Conservation (phyloP, 1,284 basidiomycete genomes). For the Ceratobasidium sp. region DNA sequence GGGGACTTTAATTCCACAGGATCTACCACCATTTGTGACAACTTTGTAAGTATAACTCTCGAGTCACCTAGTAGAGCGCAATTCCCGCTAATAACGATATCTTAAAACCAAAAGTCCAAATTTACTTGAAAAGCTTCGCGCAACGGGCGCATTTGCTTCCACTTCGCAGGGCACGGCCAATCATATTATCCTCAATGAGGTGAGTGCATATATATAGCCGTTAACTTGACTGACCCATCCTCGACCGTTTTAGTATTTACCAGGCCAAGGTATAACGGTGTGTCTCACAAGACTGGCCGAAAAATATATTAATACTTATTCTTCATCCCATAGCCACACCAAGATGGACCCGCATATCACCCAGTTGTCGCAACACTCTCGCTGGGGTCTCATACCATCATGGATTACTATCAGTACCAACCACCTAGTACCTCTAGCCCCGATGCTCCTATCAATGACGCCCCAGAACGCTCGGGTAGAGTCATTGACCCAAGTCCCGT, state of each 20-base stretch:
- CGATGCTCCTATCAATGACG: background rate
- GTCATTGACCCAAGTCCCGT: slow-evolving; percentile 74
- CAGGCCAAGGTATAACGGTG: slow-evolving; percentile 94
- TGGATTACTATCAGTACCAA: slow-evolving; percentile 86
- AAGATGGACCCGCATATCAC: slow-evolving; percentile 91
- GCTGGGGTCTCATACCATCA: slow-evolving; percentile 84
- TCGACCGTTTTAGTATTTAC: slow-evolving; percentile 71
- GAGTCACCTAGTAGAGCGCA: background rate
- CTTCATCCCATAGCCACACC: slow-evolving; percentile 76
- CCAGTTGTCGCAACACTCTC: slow-evolving; percentile 93
- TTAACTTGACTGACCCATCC: slow-evolving; percentile 36
- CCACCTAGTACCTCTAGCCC: slow-evolving; percentile 51
- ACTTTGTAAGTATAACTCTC: slow-evolving; percentile 63
- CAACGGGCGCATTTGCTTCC: slow-evolving; percentile 69
- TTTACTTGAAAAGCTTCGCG: slow-evolving; percentile 75
- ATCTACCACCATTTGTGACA: slow-evolving; percentile 74
- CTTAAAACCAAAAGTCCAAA: slow-evolving; percentile 72
- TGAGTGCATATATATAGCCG: slow-evolving; percentile 53
- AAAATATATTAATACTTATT: slow-evolving; percentile 18
- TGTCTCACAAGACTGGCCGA: slow-evolving; percentile 50
- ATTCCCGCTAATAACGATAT: background rate
- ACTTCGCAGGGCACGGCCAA: slow-evolving; percentile 80
- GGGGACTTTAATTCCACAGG: slow-evolving; percentile 71
- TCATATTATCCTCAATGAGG: slow-evolving; percentile 90
- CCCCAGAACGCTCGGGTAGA: slow-evolving; percentile 13